A percentile compares a stretch with the other conserved stretches of the same genome.
Conservation (phyloP, 768 basidiomycete genomes). For the Amyloporia xantha region DNA sequence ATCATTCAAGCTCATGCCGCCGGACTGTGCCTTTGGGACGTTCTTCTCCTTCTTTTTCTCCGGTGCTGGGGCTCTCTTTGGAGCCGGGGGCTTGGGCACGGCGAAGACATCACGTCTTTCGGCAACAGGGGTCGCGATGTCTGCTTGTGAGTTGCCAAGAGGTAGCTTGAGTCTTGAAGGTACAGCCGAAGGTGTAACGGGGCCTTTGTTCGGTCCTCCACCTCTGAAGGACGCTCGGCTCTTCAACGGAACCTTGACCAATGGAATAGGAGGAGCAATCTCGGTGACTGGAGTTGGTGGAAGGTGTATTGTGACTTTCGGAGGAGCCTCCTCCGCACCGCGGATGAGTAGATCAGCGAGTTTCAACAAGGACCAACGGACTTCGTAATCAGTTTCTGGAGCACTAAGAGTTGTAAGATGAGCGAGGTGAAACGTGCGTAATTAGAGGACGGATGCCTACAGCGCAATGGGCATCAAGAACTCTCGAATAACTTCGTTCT, state of each 20-base stretch:
- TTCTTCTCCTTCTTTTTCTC: slow-evolving; percentile 32
- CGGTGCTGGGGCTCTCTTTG: slow-evolving; percentile 25
- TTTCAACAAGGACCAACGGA: slow-evolving; percentile 88
- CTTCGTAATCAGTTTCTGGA: slow-evolving; percentile 76
- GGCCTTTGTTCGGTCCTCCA: slow-evolving; percentile 27
- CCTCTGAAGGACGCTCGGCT: slow-evolving; percentile 28
- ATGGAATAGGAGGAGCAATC: slow-evolving; percentile 44
- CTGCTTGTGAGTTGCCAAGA: slow-evolving; percentile 22
- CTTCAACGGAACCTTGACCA: slow-evolving; percentile 47
- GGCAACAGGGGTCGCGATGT: slow-evolving; percentile 14
- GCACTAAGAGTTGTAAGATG: slow-evolving; percentile 38
- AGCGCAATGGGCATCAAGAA: slow-evolving; percentile 75
- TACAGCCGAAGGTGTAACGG: slow-evolving; percentile 24
- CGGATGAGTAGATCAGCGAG: slow-evolving; percentile 84
- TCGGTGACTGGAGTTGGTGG: slow-evolving; percentile 68
- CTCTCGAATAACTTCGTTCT: slow-evolving; percentile 73
- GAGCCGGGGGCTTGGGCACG: slow-evolving; percentile 16
- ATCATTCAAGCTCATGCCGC: slow-evolving; percentile 74
- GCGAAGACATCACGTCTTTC: slow-evolving; percentile 9
- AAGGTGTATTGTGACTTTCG: slow-evolving; percentile 82
- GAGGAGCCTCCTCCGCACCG: slow-evolving; percentile 75
- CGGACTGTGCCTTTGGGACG: slow-evolving; percentile 63
- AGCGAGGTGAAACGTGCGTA: neutral
- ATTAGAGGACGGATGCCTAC: slow-evolving; percentile 38
- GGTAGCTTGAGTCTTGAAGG: slow-evolving; percentile 57